Conservation (phyloP, 257 asterid genomes). For the Plantago elongata region DNA sequence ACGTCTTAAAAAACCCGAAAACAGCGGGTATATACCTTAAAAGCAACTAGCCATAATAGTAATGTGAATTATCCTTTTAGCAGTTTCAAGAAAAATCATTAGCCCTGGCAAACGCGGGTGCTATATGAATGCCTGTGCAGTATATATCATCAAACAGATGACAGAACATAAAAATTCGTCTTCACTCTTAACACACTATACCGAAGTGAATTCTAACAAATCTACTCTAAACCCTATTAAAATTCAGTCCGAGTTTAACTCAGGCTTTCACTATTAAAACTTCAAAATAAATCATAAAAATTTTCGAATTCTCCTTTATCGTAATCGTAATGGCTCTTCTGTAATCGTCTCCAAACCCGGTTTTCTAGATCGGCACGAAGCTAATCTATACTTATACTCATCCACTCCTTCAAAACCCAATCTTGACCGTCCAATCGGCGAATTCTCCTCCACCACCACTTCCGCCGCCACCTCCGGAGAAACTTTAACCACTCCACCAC, state of each 20-base stretch:
- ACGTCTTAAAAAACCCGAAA: no score
- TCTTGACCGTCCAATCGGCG: constrained; percentile 26
- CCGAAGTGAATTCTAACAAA: no score
- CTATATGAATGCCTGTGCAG: no score
- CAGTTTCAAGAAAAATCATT: no score
- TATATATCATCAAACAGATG: no score
- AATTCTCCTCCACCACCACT: background rate
- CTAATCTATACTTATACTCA: constrained; percentile 31
- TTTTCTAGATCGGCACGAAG: constrained; percentile 41
- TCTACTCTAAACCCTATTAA: no score
- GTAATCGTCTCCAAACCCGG: constrained; percentile 49
- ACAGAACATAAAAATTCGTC: no score
- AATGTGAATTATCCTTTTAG: no score
- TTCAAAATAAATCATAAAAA: background rate
- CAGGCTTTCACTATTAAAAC: background rate
- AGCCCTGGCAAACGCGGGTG: no score
- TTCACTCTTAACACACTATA: no score
- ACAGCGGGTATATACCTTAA: no score
- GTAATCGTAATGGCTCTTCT: constrained; percentile 40
- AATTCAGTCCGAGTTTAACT: background rate
- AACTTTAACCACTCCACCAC: constrained; percentile 21
- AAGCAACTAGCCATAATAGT: no score
- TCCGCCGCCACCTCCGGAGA: constrained; percentile 35
- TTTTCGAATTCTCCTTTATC: constrained; percentile 9
- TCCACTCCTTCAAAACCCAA: constrained; percentile 27